These are phyloP conservation scores for Primulina eburnea DNA, from an alignment of 257 asterid genomes.

Conservation along the genomic window DNA sequence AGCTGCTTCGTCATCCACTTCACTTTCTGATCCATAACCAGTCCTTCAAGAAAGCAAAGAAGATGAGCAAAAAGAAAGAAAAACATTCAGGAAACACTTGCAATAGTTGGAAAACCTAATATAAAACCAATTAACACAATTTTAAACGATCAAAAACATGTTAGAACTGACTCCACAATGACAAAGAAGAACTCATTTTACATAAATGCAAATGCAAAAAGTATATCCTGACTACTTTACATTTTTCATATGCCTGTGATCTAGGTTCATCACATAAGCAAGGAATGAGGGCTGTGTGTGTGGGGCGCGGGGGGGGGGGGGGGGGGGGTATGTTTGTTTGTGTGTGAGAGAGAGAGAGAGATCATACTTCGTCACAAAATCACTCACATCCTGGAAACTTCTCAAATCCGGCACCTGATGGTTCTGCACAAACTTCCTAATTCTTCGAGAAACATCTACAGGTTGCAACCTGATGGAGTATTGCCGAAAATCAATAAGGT, in stretches of 20 bases:
- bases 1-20: slow-evolving; percentile 89
- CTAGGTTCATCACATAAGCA: background rate
- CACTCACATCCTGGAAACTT: slow-evolving; percentile 85
- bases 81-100: slow-evolving; percentile 2
- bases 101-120: background rate
- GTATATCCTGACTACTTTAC: slow-evolving; percentile 7
- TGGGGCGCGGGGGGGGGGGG: too few relatives aligned
- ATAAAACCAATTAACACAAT: too few relatives aligned
- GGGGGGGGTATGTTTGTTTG: too few relatives aligned
- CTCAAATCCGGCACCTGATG: slow-evolving; percentile 86
- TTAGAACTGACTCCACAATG: background rate
- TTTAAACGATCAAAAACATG: too few relatives aligned
- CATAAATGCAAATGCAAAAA: background rate
- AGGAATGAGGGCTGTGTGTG: background rate
- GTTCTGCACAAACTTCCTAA: slow-evolving; percentile 87
- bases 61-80: background rate
- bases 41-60: slow-evolving; percentile 47
- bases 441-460: slow-evolving; percentile 77
- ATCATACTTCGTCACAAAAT: slow-evolving; percentile 72
- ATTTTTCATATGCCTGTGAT: background rate
- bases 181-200: background rate
- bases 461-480: slow-evolving; percentile 94
- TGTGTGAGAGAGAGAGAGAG: too few relatives aligned
- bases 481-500: slow-evolving; percentile 83
- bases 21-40: slow-evolving; percentile 97